Percentiles rank a stretch among this genome's conserved stretches.
Conservation (phyloP, 805 yeast species). For the Nakazawaea holstii region DNA sequence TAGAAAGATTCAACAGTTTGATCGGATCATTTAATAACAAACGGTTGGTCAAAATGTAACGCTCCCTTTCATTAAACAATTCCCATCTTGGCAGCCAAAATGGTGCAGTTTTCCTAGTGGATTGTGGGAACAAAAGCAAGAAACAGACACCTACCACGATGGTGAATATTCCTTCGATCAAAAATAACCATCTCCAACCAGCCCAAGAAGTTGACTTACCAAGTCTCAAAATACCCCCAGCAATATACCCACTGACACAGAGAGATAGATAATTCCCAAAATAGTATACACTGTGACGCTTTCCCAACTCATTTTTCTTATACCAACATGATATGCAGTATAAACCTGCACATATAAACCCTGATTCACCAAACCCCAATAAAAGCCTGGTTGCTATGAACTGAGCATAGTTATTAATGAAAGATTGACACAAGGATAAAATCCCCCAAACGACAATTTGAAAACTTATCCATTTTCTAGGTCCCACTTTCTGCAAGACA, state of each 20-base stretch:
- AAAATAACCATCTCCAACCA: conserved; percentile 66
- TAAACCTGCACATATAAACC: conserved; percentile 60
- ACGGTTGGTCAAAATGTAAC: conserved; percentile 51
- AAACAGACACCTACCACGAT: conserved; percentile 41
- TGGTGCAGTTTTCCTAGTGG: conserved; percentile 25
- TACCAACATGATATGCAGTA: conserved; percentile 66
- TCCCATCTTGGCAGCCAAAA: conserved; percentile 27
- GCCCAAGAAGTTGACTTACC: conserved; percentile 36
- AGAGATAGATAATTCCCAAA: conserved; percentile 37
- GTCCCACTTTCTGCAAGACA: conserved; percentile 57
- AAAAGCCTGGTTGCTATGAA: conserved; percentile 46
- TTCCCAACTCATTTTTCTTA: conserved; percentile 51
- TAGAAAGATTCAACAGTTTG: conserved; percentile 20
- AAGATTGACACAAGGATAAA: conserved; percentile 48
- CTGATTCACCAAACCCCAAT: conserved; percentile 60
- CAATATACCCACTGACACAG: conserved; percentile 26
- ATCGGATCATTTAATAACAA: conserved; percentile 59
- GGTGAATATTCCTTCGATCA: conserved; percentile 59
- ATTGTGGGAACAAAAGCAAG: conserved; percentile 27
- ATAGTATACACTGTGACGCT: conserved; percentile 41
- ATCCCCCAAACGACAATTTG: conserved; percentile 54
- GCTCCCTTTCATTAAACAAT: conserved; percentile 45
- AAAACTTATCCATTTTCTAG: conserved; percentile 57
- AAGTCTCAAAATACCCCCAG: conserved; percentile 49
- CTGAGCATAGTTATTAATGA: conserved; percentile 32